phyloP scores from a whole-genome alignment of 345 rosid genomes.

The Eucalyptus albens region DNA sequence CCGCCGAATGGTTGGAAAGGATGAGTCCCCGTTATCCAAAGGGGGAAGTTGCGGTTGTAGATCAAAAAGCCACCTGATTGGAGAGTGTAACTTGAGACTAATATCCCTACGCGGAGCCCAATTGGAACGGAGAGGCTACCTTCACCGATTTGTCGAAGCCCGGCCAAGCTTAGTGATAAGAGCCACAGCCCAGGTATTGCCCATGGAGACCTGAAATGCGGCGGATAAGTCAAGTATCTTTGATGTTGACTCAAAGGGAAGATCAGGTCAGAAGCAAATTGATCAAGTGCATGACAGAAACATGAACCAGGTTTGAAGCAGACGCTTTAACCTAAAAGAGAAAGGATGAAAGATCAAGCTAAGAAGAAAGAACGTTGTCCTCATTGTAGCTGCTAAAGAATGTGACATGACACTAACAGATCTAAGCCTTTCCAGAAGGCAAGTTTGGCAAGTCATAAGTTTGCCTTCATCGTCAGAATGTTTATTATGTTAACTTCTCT shows the following conservation, averaged over 20 bases:
- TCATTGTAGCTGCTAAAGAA: background rate
- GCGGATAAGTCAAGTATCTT: background rate
- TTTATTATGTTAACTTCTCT: background rate
- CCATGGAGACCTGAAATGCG: conserved; percentile 41
- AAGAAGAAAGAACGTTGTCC: background rate
- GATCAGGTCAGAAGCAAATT: background rate
- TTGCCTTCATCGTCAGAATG: background rate
- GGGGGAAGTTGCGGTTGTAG: conserved; percentile 23
- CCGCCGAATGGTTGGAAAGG: conserved; percentile 83
- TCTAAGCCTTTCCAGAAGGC: background rate
- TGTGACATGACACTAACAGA: background rate
- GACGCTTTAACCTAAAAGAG: background rate
- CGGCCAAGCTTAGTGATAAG: conserved; percentile 56
- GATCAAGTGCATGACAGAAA: background rate
- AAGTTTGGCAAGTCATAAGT: background rate
- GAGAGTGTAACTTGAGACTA: conserved; percentile 52
- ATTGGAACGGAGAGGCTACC: conserved; percentile 64
- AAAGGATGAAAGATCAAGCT: background rate
- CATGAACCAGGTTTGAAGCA: background rate
- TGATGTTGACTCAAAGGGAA: background rate
- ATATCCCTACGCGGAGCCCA: conserved; percentile 60
- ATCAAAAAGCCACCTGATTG: conserved; percentile 53
- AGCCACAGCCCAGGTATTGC: conserved; percentile 79
- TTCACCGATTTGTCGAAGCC: conserved; percentile 39
- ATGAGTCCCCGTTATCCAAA: conserved; percentile 54